Evolutionary conservation across 345 rosid genomes (phyloP).

Genomic region (Pistacia atlantica): DNA sequence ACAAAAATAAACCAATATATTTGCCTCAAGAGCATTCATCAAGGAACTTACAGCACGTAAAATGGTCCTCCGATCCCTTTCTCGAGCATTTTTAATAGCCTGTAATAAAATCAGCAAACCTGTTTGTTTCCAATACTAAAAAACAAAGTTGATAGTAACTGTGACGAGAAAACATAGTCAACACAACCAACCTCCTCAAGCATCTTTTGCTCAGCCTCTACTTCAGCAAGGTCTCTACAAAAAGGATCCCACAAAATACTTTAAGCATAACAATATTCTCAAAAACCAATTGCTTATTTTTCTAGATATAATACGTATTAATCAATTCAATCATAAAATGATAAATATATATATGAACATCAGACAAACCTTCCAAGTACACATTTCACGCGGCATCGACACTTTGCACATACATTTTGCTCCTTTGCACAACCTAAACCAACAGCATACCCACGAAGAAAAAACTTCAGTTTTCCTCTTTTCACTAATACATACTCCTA

Average conservation of each 20-base stretch:
- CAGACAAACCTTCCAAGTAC: conserved; percentile 68
- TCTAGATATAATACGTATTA: neutral
- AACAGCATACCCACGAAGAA: conserved; percentile 1
- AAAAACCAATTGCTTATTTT: neutral
- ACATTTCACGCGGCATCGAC: conserved; percentile 53
- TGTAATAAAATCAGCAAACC: conserved; percentile 33
- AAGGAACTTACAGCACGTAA: conserved; percentile 70
- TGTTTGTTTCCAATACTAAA: conserved; percentile 7
- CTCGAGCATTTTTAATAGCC: conserved; percentile 93
- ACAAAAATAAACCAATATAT: neutral
- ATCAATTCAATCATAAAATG: conserved; percentile 1
- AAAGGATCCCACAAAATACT: conserved; percentile 8
- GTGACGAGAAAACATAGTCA: neutral
- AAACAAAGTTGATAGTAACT: neutral
- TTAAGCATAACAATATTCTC: neutral
- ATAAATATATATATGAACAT: neutral
- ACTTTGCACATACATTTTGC: conserved; percentile 86
- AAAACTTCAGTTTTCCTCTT: conserved; percentile 13
- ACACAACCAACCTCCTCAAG: conserved; percentile 68
- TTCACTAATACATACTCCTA: conserved; percentile 7
- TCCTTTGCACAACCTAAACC: conserved; percentile 91
- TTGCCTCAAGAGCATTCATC: neutral
- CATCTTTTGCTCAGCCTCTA: conserved; percentile 80
- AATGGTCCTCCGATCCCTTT: conserved; percentile 82
- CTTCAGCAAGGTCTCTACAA: conserved; percentile 65